Evolutionary conservation across 2,329 filamentous ascomycete genomes (phyloP).

Genomic region (Amauroascus verrucosus): DNA sequence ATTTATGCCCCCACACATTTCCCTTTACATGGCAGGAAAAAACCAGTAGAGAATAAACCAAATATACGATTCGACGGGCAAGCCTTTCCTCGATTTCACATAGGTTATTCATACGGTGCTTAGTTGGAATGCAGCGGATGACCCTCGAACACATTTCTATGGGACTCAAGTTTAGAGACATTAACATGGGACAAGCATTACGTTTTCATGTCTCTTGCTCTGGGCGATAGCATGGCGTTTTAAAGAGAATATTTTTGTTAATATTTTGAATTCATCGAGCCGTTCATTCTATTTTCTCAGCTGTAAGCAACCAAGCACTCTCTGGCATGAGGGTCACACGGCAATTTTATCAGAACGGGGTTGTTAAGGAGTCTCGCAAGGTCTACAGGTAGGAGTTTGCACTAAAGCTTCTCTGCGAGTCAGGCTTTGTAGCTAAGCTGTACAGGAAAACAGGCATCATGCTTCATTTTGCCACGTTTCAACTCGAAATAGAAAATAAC

Average conservation of each 20-base stretch:
- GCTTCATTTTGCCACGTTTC: no score
- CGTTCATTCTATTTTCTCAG: neutral
- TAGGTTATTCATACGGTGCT: neutral
- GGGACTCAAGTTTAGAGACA: neutral
- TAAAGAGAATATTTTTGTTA: neutral
- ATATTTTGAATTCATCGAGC: neutral
- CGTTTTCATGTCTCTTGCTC: neutral
- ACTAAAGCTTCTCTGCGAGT: no score
- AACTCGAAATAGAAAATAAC: no score
- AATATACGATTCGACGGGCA: neutral
- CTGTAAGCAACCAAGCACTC: no score
- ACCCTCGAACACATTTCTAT: neutral
- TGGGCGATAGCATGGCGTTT: constrained; percentile 1
- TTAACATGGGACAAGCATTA: neutral
- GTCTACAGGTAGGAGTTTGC: no score
- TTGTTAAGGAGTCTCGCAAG: no score
- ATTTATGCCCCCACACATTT: neutral
- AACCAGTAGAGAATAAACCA: neutral
- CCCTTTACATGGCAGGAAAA: neutral
- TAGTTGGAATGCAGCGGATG: neutral
- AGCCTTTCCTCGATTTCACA: neutral
- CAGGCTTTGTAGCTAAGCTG: no score
- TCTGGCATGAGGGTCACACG: neutral
- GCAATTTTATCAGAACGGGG: no score
- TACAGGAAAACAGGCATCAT: no score